Base-by-base conservation (phyloP, 805 yeast genomes). In the Teunomyces tritomae region DNA sequence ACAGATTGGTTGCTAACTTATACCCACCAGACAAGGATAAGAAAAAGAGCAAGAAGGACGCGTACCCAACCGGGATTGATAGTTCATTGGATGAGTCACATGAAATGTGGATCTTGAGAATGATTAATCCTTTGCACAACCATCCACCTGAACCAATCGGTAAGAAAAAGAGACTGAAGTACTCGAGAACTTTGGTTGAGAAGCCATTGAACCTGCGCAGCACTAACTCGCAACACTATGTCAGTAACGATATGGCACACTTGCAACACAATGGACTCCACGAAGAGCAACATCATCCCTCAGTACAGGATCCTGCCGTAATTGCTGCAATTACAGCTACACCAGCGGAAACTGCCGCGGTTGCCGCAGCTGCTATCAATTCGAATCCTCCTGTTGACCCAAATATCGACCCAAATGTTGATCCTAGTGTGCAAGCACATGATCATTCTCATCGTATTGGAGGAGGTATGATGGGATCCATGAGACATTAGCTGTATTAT, bases 101-200 rank as follows among this genome's bases (percentile, higher is more conserved):
- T 20, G 77, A 72, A 54, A 69, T 71, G 68, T 73, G 78, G 78
- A 68, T 73, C 39, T 71, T 73, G 56, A 57, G 77, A 47, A 73
- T 73, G 78, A 73, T 73, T 45, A 70, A 69, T 55, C 76, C 77
- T 1, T 64, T 65, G 17, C 78, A 73, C 57, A 73, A 73, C 56
- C 78, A 73, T 55, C 63, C 76, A 1, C 70, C 75, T 11, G 77
- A 72, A 57, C 74, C 75, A 35, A 60, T 61, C 50, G 59, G 59
- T 39, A 52, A 50, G 26, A 71, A 71, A 58, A 72, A 71, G 60
- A 58, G 74, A 51, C 63, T 62, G 49, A 70, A 69, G 58, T 62
- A 58, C 57, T 57, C 73, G 11, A 59, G 77, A 49, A 67, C 74
- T 7, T 65, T 73, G 55, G 78, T 73, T 8, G 76, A 73, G 51